Base-by-base conservation (phyloP, 768 basidiomycete species). In the Mrakia frigida region DNA sequence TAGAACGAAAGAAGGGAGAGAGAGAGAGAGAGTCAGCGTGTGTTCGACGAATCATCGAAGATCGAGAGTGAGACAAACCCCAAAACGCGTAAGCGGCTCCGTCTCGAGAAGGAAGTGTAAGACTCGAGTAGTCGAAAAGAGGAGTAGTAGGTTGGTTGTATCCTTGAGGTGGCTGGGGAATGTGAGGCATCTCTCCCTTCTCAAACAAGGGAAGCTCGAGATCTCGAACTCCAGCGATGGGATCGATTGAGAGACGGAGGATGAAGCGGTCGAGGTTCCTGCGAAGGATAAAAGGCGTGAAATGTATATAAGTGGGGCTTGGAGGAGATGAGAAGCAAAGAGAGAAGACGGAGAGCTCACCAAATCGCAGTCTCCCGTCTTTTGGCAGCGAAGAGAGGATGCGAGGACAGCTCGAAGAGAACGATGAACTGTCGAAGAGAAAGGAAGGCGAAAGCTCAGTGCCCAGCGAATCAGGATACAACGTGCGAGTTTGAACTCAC, bases 121-220 rank as follows among this genome's bases (percentile, higher is more conserved):
- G 35, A 14, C 18, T 21, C 61, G 61, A 33, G 18, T 33, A 37
- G 61, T 63, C 61, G 3, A 16, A 4, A 4, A 63, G 61, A 2
- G 61, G 61, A 6, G 18, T n/a, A 1, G 18, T 21, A 7, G 61
- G 61, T 37, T 63, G 61, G 21, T 33, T 23, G 61, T 18, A 63
- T 0, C 33, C 61, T n/a, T 63, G 61, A 21, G 61, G 61, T 28
- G 61, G 61, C 10, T 7, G 31, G 7, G 35, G 61, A 33, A 63
- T 63, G n/a, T 35, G 61, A 37, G 61, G 61, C 61, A 63, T 63
- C 33, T 63, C 61, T 63, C 61, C 61, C 35, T 33, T 33, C 61
- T 33, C 61, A 33, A 63, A 63, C n/a, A 63, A 11, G 14, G 61
- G 33, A 35, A 37, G 31, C 31, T 63, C 61, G 61, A 63, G 61